phyloP scores from a whole-genome alignment of 2,329 filamentous ascomycete species.

The Aspergillus piperis region DNA sequence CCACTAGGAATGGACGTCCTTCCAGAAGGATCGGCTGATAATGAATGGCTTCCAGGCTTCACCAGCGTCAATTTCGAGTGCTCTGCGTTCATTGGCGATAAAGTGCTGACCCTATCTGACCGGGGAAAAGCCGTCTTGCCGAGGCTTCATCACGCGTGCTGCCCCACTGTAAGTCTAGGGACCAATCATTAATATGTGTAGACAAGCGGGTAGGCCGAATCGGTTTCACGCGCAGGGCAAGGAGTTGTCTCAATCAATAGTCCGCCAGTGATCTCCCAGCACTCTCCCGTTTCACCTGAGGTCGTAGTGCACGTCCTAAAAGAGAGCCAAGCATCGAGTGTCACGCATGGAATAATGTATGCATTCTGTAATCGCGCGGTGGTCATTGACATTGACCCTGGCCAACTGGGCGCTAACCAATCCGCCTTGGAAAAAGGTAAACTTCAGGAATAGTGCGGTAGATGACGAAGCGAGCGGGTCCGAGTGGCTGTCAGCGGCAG shows the following conservation, averaged over 20 bases:
- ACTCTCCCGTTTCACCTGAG: not conserved
- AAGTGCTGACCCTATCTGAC: not conserved
- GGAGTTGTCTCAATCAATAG: not conserved
- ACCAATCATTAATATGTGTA: not conserved
- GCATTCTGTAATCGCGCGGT: not conserved
- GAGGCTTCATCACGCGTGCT: not conserved
- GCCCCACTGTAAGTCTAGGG: not conserved
- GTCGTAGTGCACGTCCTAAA: not conserved
- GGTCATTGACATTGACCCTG: not conserved
- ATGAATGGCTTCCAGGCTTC: not conserved
- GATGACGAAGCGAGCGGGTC: conserved; percentile 7
- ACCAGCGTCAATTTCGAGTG: not conserved
- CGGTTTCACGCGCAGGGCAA: not conserved
- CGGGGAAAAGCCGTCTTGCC: not conserved
- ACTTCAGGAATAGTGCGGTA: not conserved
- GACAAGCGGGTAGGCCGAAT: not conserved
- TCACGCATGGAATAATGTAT: not conserved
- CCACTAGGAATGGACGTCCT: not conserved
- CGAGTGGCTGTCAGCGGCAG: not conserved
- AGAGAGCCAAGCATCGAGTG: not conserved
- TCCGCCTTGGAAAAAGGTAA: not conserved
- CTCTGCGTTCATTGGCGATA: not conserved
- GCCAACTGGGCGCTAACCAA: not conserved
- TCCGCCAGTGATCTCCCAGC: not conserved
- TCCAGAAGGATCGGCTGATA: not conserved